A percentile compares a stretch with the other conserved stretches of the same genome.
These are phyloP conservation scores for Alopecurus myosuroides DNA, from an alignment of 176 grass and related monocot genomes.

Conservation along the genomic window DNA sequence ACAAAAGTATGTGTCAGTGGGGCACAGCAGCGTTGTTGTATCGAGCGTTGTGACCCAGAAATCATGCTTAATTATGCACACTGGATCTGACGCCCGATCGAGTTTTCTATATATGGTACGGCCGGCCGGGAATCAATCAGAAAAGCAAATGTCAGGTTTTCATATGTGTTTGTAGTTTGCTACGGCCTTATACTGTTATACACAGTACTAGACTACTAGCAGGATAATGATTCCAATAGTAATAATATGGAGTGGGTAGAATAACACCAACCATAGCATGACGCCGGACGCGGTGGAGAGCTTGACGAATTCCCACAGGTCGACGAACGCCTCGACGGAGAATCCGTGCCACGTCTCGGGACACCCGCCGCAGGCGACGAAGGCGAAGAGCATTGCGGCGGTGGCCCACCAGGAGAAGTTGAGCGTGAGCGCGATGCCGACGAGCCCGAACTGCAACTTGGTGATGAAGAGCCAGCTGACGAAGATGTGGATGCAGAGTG, in stretches of 20 bases:
- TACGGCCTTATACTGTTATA: no score
- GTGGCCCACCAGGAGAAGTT: constrained; percentile 94
- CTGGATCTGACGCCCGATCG: background rate
- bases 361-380: constrained; percentile 66
- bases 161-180: no score
- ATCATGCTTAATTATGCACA: background rate
- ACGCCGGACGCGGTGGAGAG: constrained; percentile 72
- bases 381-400: constrained; percentile 37
- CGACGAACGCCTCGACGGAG: constrained; percentile 71
- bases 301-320: constrained; percentile 85
- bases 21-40: background rate
- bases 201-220: no score
- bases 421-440: constrained; percentile 71
- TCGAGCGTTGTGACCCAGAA: background rate
- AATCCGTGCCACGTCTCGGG: constrained; percentile 81
- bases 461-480: constrained; percentile 74
- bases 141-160: background rate
- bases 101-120: background rate
- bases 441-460: constrained; percentile 51
- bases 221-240: no score
- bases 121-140: background rate
- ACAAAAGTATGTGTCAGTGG: background rate
- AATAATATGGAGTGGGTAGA: background rate
- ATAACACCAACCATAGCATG: constrained; percentile 64
- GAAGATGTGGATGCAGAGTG: constrained; percentile 57